Evolutionary conservation across 2,329 filamentous ascomycete genomes (phyloP), one percentile per base, ranked within the genome.

Genomic region (Aureobasidium musti): DNA sequence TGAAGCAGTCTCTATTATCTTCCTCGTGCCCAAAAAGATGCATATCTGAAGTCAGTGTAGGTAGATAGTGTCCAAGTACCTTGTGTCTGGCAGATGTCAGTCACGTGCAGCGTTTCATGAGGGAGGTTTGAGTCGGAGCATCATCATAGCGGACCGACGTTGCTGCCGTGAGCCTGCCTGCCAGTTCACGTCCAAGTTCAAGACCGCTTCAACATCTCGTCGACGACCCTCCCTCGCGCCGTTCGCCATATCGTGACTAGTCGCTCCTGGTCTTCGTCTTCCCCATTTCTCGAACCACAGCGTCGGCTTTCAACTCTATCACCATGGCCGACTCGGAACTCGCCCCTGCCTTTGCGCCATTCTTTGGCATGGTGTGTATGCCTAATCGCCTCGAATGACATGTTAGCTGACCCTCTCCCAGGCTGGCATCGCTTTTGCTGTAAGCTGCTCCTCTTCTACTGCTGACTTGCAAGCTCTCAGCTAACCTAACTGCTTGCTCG

Each of bases 341-440:
- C 69, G 82, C 89, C 68, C 91, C 91, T 73, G 91, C 90, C 80
- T 94, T 93, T 77, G 91, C 91, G 81, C 91, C 91, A 73, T 95
- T 94, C 82, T 85, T 94, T 77, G 91, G 91, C 82, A 92, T 94
- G 90, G 90, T 92, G 83, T 80, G 88, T 81, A 57, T 39, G 23
- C 33, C 54, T 65, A 43, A 52, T 30, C 68, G 54, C 60, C 43
- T n/a, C 43, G 37, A 43, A 60, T 39, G 68, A 71, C 64, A 63
- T 68, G 76, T 79, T 64, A 11, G 61, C 61, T 80, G 77, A 81
- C 75, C 68, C 17, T 39, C 35, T 61, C 61, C 3, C 76, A 92
- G 89, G 90, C 84, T 74, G 90, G 90, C 74, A 92, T 94, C 76
- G 89, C 88, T 68, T 86, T 87, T 73, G 90, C 90, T 76, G 80